A percentile compares a stretch with the other conserved stretches of the same genome.
Conservation (phyloP, 2,329 filamentous ascomycete species). For the Fusarium tanahbumbuense region DNA sequence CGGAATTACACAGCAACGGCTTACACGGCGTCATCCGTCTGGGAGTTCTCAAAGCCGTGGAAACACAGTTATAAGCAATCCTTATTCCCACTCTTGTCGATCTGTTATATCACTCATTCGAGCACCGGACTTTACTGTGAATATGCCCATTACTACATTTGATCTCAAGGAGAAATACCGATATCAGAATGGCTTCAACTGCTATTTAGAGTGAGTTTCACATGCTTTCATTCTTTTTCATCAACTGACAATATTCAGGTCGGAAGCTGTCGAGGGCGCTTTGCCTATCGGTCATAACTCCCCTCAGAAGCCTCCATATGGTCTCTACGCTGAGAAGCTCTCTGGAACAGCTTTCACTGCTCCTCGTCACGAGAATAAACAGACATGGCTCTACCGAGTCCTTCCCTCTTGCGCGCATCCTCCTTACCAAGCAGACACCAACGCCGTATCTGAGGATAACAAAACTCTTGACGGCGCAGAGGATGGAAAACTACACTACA, state of each 20-base stretch:
- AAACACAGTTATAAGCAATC: conserved; percentile 40
- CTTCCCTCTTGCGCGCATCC: conserved; percentile 72
- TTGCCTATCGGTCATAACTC: conserved; percentile 82
- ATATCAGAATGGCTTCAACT: conserved; percentile 83
- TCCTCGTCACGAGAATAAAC: conserved; percentile 74
- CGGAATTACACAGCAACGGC: conserved; percentile 43
- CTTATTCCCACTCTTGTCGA: conserved; percentile 7
- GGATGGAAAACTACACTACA: conserved; percentile 49
- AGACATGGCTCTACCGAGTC: conserved; percentile 79
- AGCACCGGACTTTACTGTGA: conserved; percentile 25
- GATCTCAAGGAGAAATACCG: conserved; percentile 69
- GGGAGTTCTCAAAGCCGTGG: conserved; percentile 16
- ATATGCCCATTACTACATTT: conserved; percentile 65
- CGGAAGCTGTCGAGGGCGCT: conserved; percentile 80
- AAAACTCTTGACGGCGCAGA: conserved; percentile 41
- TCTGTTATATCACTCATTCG: background rate
- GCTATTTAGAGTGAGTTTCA: conserved; percentile 76
- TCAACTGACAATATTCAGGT: conserved; percentile 58
- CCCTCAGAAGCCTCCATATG: conserved; percentile 81
- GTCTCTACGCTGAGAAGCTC: conserved; percentile 85
- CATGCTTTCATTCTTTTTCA: background rate
- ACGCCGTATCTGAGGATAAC: conserved; percentile 40
- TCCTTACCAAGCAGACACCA: conserved; percentile 62
- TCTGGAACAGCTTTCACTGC: conserved; percentile 79
- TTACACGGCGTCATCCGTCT: conserved; percentile 41